phyloP scores from a whole-genome alignment of 345 rosid genomes.

The Toxicodendron radicans region DNA sequence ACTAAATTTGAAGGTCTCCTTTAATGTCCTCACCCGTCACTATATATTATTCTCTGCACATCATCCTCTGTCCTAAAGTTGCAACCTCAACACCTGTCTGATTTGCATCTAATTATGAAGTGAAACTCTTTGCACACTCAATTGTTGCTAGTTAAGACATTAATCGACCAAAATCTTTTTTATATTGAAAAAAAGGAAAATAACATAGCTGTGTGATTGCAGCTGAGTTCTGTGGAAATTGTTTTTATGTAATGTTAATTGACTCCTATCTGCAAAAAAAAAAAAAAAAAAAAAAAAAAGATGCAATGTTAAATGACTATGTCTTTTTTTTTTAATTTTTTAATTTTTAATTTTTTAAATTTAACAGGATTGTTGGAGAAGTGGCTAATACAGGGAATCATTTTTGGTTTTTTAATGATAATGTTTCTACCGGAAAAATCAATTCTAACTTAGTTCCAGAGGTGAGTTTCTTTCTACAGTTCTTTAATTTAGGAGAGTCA shows the following conservation, averaged over 20 bases:
- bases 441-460: slow-evolving; percentile 25
- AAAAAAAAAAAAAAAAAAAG: not conserved
- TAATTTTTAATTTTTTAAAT: not conserved
- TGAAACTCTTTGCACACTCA: not conserved
- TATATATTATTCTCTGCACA: not conserved
- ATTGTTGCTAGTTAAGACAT: not conserved
- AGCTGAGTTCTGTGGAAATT: not conserved
- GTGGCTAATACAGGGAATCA: slow-evolving; percentile 47
- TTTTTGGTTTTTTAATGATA: slow-evolving; percentile 44
- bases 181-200: not conserved
- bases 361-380: slow-evolving; percentile 50
- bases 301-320: not conserved
- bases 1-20: not conserved
- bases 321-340: not conserved
- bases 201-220: not conserved
- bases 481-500: not conserved
- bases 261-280: not conserved
- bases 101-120: not conserved
- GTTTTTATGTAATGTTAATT: not conserved
- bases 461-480: slow-evolving; percentile 29
- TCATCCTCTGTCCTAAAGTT: not conserved
- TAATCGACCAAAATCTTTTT: slow-evolving; percentile 5
- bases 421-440: slow-evolving; percentile 29
- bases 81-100: not conserved
- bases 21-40: not conserved